Evolutionary conservation across 768 basidiomycete species (phyloP).

Genomic region (Lanmaoa rubissima): DNA sequence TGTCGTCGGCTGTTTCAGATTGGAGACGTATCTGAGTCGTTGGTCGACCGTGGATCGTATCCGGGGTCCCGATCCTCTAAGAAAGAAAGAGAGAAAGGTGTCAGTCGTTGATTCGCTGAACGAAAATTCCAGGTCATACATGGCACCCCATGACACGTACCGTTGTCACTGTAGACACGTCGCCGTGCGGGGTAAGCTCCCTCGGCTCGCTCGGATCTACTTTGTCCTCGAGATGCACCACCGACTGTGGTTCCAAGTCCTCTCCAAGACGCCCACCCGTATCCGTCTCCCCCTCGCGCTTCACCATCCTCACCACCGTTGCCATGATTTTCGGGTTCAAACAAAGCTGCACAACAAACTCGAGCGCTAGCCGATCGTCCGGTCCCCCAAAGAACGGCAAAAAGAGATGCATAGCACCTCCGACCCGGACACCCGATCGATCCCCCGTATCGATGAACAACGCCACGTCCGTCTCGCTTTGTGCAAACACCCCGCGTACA

Average conservation of each 20-base stretch:
- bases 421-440: conserved; percentile 18
- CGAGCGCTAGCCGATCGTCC: conserved; percentile 85
- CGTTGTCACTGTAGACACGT: neutral
- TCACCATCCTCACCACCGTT: conserved; percentile 67
- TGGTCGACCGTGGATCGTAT: conserved; percentile 67
- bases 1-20: conserved; percentile 82
- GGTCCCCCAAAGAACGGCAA: conserved; percentile 93
- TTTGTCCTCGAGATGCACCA: conserved; percentile 24
- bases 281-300: conserved; percentile 37
- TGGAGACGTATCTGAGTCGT: conserved; percentile 66
- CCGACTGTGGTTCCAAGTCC: conserved; percentile 20
- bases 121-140: neutral
- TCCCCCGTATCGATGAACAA: conserved; percentile 74
- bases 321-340: conserved; percentile 64
- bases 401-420: conserved; percentile 62
- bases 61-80: conserved; percentile 45
- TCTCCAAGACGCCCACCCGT: neutral
- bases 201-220: neutral
- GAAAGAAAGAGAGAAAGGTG: neutral
- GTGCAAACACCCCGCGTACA: conserved; percentile 75
- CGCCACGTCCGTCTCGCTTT: conserved; percentile 72
- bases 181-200: neutral
- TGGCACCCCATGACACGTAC: conserved; percentile 7
- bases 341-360: conserved; percentile 83
- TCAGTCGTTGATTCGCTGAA: neutral